Conservation (phyloP, 2,329 filamentous ascomycete species). For the Cryphonectria nitschkei region DNA sequence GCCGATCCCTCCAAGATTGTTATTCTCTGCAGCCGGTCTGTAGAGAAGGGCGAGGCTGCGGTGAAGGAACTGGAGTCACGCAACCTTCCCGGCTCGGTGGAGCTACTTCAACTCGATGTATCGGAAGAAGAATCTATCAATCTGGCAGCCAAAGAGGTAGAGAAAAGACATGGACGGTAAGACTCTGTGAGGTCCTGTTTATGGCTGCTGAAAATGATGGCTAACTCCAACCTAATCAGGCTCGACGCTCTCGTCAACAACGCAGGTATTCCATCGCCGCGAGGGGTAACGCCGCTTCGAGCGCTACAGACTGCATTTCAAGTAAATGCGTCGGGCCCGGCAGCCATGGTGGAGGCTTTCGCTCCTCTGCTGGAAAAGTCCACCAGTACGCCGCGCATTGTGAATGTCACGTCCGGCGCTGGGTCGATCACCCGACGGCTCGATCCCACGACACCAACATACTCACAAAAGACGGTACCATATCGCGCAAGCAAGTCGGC, state of each 20-base stretch:
- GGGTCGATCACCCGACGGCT: slow-evolving; percentile 4
- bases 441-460: not conserved
- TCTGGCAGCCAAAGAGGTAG: slow-evolving; percentile 9
- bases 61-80: slow-evolving; percentile 3
- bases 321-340: slow-evolving; percentile 10
- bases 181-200: not conserved
- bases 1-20: not conserved
- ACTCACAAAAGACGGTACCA: not conserved
- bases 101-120: slow-evolving; percentile 6
- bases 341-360: slow-evolving; percentile 12
- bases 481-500: slow-evolving; percentile 15
- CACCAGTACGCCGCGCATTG: slow-evolving; percentile 1
- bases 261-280: not conserved
- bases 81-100: slow-evolving; percentile 3
- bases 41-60: slow-evolving; percentile 14
- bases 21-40: slow-evolving; percentile 15
- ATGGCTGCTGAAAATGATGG: not conserved
- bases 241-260: slow-evolving; percentile 18
- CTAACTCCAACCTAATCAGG: not conserved
- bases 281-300: not conserved
- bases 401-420: slow-evolving; percentile 17
- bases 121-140: not conserved
- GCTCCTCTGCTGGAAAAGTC: slow-evolving; percentile 11
- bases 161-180: slow-evolving; percentile 8
- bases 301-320: not conserved